Evolutionary conservation across 305 asterid genomes (phyloP).

Genomic region (Solanum hybrid): DNA sequence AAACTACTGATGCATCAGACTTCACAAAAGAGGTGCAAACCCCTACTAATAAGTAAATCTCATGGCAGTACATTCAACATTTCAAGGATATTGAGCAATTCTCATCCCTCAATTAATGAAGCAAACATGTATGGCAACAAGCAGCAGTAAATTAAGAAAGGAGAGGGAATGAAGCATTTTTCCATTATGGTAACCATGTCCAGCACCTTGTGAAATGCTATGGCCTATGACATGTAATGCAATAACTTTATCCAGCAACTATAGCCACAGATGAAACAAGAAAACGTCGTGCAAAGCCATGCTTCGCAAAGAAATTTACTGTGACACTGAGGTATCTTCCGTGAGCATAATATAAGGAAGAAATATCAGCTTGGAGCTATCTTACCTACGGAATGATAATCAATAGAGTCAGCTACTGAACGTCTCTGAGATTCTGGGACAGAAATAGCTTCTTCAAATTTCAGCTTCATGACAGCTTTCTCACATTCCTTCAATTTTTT

Average conservation of each 20-base stretch:
- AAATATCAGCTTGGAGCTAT: neutral
- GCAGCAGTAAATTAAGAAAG: neutral
- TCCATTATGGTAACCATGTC: neutral
- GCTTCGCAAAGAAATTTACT: neutral
- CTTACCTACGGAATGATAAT: slow-evolving; percentile 78
- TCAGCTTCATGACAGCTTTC: slow-evolving; percentile 87
- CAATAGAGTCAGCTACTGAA: slow-evolving; percentile 74
- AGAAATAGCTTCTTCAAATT: slow-evolving; percentile 95
- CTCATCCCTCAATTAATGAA: neutral
- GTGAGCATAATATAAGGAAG: neutral
- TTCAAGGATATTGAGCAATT: neutral
- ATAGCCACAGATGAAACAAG: neutral
- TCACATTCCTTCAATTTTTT: slow-evolving; percentile 93
- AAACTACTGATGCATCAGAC: neutral
- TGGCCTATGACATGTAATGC: neutral
- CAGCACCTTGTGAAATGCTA: neutral
- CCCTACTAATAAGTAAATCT: neutral
- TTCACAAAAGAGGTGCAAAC: neutral
- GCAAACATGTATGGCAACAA: neutral
- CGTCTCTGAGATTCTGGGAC: slow-evolving; percentile 56
- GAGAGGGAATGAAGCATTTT: neutral
- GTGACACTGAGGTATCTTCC: neutral
- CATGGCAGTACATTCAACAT: neutral
- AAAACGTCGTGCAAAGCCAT: neutral
- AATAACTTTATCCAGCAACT: neutral